Percentiles rank a stretch among this genome's conserved stretches.
Evolutionary conservation across 495 filamentous ascomycete species (phyloP).

Genomic region (Aspergillus diversus): DNA sequence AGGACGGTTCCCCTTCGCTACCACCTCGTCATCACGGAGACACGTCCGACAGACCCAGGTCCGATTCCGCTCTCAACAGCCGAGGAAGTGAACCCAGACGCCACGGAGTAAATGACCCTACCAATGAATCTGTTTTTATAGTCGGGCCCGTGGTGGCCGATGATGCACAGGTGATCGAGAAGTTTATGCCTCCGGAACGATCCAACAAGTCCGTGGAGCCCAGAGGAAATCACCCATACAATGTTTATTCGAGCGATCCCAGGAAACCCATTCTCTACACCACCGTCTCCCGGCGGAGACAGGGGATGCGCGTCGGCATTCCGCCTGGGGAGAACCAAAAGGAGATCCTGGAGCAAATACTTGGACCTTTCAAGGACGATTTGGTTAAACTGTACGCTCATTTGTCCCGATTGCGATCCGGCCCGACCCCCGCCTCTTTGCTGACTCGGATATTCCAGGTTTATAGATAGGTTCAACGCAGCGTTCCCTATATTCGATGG

Average conservation of each 20-base stretch:
- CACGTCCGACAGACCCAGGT: constrained; percentile 34
- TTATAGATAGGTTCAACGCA: constrained; percentile 54
- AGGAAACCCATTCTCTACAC: constrained; percentile 53
- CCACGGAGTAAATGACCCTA: constrained; percentile 42
- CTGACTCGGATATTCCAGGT: constrained; percentile 35
- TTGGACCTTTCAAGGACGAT: constrained; percentile 55
- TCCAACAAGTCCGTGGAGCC: constrained; percentile 44
- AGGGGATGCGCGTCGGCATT: constrained; percentile 50
- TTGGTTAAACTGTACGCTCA: constrained; percentile 52
- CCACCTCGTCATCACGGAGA: constrained; percentile 24
- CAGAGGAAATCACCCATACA: constrained; percentile 46
- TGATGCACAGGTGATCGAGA: constrained; percentile 56
- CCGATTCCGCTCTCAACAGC: constrained; percentile 34
- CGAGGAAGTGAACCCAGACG: constrained; percentile 41
- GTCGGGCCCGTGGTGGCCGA: constrained; percentile 56
- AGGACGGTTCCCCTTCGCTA: constrained; percentile 27
- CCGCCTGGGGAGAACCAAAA: constrained; percentile 56
- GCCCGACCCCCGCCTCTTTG: neutral
- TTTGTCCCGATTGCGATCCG: constrained; percentile 3
- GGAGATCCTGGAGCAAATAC: constrained; percentile 57
- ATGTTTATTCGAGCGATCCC: constrained; percentile 53
- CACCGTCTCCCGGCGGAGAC: constrained; percentile 49
- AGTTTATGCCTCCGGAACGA: constrained; percentile 50
- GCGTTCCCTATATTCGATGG: constrained; percentile 60
- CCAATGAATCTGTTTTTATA: constrained; percentile 54